A percentile compares a stretch with the other conserved stretches of the same genome.
Conservation (phyloP, 1,139 yeast species). For the Taphrina betulina region DNA sequence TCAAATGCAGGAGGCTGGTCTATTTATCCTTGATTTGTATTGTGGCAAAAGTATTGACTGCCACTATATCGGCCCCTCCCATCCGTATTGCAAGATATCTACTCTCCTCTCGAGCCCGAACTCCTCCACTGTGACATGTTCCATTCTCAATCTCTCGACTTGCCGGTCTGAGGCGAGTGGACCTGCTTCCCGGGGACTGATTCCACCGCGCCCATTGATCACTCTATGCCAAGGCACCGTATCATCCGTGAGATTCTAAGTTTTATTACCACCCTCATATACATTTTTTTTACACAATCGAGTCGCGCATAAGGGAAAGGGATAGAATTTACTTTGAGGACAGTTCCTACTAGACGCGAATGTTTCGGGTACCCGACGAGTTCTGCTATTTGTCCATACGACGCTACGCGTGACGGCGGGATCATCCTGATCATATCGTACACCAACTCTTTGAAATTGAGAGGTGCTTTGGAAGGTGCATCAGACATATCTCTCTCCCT, state of each 20-base stretch:
- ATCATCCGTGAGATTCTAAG: background rate
- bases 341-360: conserved; percentile 26
- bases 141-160: conserved; percentile 6
- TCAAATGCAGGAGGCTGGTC: no score
- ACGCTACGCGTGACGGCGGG: conserved; percentile 5
- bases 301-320: no score
- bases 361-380: conserved; percentile 23
- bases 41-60: background rate
- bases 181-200: conserved; percentile 29
- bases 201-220: conserved; percentile 16
- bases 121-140: conserved; percentile 28
- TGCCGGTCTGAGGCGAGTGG: conserved; percentile 24
- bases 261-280: no score
- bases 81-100: conserved; percentile 19
- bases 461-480: conserved; percentile 14
- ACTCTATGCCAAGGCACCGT: conserved; percentile 29
- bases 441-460: conserved; percentile 23
- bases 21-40: no score
- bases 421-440: conserved; percentile 12
- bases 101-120: conserved; percentile 28
- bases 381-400: conserved; percentile 23
- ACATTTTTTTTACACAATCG: no score
- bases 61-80: conserved; percentile 28
- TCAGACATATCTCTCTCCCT: no score
- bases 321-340: conserved; percentile 4